Base-by-base conservation (phyloP, 805 yeast genomes). In the Maudiozyma pseudohumilis region DNA sequence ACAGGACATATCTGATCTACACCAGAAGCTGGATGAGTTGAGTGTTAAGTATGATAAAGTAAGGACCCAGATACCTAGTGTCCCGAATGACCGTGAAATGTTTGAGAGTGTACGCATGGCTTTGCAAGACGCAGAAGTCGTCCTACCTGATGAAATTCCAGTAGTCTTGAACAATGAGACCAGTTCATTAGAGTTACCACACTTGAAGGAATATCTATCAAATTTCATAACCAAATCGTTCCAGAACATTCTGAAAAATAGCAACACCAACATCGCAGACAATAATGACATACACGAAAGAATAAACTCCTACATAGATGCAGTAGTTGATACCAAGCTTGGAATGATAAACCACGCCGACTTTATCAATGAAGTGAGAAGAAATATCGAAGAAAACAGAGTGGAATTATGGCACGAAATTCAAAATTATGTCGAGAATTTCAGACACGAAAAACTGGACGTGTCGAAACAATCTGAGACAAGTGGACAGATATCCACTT, bases 111-210 rank as follows among this genome's bases (percentile, higher is more conserved):
- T 12, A 6, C 34, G 53, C 18, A 32, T 49, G 5, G 24, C 31
- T 21, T 49, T 51, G 29, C 44, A 50, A 18, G 32, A 39, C 1
- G 34, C 39, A 13, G 31, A 28, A 9, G 12, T 28, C 6, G 16
- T 20, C 8, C 40, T 59, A 31, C 63, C 63, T 1, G 43, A 45
- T 8, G 55, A 55, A 29, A 54, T 59, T 6, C 62, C 62, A 2
- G 56, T 57, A 2, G 47, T 55, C 22, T 40, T 56, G 12, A 43
- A 53, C 26, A 47, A 44, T 19, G 20, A 29, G 12, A 4, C 13
- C 5, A 10, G 9, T 3, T 16, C 29, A 13, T 26, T 23, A n/a
- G 22, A 12, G 10, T 28, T 16, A n/a, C 17, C 10, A 9, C 16
- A 18, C 7, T 24, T 18, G 23, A 25, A 31, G 17, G 26, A 32